These are phyloP conservation scores for Fusarium xyrophilum DNA, from an alignment of 2,329 filamentous ascomycete species.

Conservation along the genomic window DNA sequence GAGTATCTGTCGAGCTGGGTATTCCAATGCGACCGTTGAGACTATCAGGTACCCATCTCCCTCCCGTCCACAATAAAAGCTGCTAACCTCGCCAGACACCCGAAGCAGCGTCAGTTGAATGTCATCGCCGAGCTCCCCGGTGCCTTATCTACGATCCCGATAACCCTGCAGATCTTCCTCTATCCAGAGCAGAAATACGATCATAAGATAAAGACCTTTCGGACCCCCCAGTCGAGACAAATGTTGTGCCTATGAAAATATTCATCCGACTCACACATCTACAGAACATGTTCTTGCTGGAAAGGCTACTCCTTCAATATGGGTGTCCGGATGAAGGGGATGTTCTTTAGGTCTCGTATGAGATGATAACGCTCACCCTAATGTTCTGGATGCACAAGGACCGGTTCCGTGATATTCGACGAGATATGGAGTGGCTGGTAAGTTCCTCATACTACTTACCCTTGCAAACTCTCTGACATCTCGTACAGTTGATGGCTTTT, in stretches of 20 bases:
- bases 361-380: not conserved
- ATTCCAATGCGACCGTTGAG: not conserved
- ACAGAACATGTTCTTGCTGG: conserved; percentile 10
- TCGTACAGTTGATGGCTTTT: not conserved
- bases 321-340: not conserved
- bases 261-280: conserved; percentile 2
- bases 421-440: conserved; percentile 9
- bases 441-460: rapidly evolving
- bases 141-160: not conserved
- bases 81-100: rapidly evolving
- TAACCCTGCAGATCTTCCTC: not conserved
- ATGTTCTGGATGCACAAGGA: conserved; percentile 19
- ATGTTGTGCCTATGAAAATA: not conserved
- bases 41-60: not conserved
- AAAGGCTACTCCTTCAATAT: not conserved
- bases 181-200: rapidly evolving
- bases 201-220: not conserved
- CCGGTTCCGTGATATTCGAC: not conserved
- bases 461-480: rapidly evolving
- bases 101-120: not conserved
- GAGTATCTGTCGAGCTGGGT: not conserved
- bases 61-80: rapidly evolving
- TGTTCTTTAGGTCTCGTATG: conserved; percentile 6
- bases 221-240: not conserved
- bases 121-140: not conserved